Evolutionary conservation across 345 rosid species (phyloP).

Genomic region (Linum lewisii): DNA sequence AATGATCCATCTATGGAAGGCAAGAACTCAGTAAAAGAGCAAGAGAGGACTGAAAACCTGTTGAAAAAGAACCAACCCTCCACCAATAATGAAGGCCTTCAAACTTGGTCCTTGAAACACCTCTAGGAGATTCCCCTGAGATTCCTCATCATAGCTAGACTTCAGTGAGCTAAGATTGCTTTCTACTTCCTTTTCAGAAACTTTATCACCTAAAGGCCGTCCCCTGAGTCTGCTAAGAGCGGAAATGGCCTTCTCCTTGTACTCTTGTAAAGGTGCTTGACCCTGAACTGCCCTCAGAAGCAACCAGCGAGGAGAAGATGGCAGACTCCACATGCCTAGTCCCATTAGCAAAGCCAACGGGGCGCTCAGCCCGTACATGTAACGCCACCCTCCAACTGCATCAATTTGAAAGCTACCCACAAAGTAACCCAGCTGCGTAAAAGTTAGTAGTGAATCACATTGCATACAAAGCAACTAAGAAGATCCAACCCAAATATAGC

Average conservation of each 20-base stretch:
- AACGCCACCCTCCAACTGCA: slow-evolving; percentile 90
- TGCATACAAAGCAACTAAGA: slow-evolving; percentile 5
- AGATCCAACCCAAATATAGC: background rate
- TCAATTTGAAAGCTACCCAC: slow-evolving; percentile 77
- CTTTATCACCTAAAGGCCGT: slow-evolving; percentile 55
- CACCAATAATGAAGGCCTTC: slow-evolving; percentile 89
- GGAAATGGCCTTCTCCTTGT: slow-evolving; percentile 66
- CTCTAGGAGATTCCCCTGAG: slow-evolving; percentile 71
- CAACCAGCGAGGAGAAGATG: slow-evolving; percentile 96
- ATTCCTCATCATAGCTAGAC: slow-evolving; percentile 54
- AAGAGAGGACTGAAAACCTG: slow-evolving; percentile 43
- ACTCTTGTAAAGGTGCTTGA: slow-evolving; percentile 57
- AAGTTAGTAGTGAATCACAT: slow-evolving; percentile 1
- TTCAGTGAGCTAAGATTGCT: slow-evolving; percentile 55
- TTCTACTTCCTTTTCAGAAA: slow-evolving; percentile 66
- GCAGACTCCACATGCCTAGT: slow-evolving; percentile 83
- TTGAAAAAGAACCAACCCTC: slow-evolving; percentile 94
- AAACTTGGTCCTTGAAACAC: slow-evolving; percentile 78
- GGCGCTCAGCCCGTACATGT: slow-evolving; percentile 71
- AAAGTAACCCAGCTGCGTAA: slow-evolving; percentile 67
- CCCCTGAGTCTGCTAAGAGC: slow-evolving; percentile 80
- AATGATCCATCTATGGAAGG: slow-evolving; percentile 8
- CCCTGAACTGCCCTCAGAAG: slow-evolving; percentile 88
- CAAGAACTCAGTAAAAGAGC: background rate
- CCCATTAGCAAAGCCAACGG: slow-evolving; percentile 77